These are phyloP conservation scores for Paraphaeosphaeria sporulosa DNA, from an alignment of 2,329 filamentous ascomycete species.

Conservation along the genomic window DNA sequence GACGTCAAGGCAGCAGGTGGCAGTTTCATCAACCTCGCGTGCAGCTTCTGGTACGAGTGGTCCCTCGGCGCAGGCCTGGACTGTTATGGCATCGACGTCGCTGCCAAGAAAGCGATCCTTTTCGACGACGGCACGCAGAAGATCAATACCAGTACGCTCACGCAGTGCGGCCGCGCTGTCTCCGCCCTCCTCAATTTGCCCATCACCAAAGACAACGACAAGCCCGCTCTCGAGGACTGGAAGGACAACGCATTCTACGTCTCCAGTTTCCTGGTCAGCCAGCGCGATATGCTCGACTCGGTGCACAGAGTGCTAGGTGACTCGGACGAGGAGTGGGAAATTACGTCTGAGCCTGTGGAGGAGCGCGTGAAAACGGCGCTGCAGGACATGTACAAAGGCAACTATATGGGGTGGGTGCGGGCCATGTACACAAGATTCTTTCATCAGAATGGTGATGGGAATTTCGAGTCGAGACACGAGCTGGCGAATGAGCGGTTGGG, in stretches of 20 bases:
- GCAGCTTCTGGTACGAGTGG: constrained; percentile 43
- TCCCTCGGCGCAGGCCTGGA: constrained; percentile 29
- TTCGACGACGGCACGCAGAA: no score
- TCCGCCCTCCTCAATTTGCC: no score
- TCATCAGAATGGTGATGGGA: constrained; percentile 39
- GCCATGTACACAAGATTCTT: constrained; percentile 65
- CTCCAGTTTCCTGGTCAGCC: constrained; percentile 65
- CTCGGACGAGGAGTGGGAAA: constrained; percentile 65
- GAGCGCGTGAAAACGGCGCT: constrained; percentile 60
- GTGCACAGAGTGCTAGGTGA: constrained; percentile 65
- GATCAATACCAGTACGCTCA: no score
- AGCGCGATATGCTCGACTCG: constrained; percentile 69
- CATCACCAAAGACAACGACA: no score
- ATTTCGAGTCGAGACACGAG: constrained; percentile 42
- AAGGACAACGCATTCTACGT: constrained; percentile 61
- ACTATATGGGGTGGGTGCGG: constrained; percentile 51
- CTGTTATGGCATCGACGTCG: no score
- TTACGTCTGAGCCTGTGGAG: constrained; percentile 56
- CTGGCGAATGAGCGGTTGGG: constrained; percentile 63
- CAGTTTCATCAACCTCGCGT: constrained; percentile 28
- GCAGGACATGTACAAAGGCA: constrained; percentile 56
- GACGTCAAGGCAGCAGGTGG: constrained; percentile 33
- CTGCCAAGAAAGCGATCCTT: no score
- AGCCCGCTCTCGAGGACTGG: constrained; percentile 57
- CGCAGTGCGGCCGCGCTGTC: no score